Base-by-base conservation (phyloP, 2,329 filamentous ascomycete species). In the Xylogone sp. region DNA sequence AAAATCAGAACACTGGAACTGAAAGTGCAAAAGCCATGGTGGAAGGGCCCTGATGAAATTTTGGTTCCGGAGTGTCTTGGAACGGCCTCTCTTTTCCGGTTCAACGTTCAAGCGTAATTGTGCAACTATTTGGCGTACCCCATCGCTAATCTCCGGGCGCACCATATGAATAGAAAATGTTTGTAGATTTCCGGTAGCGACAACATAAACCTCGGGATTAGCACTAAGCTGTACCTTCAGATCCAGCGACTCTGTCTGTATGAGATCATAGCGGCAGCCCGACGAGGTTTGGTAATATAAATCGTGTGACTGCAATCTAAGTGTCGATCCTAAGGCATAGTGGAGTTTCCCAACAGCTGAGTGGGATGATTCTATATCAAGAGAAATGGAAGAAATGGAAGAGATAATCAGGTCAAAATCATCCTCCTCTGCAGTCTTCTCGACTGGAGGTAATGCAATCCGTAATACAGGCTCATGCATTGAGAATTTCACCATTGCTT, bases 381-480 rank as follows among this genome's bases (percentile, higher is more conserved):
- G 73, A 0, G 93, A 96, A 34, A 97, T 83, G 0, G 93, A 96
- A 0, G 95, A 97, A 10, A 96, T 90, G 2, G 91, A 94, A 1
- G 90, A 96, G 45, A 99, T 96, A 43, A 99, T 87, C 24, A 99
- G 78, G 65, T 99, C 94, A 59, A 94, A 97, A 58, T 97, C 92
- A 54, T 91, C 89, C 0, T 83, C 78, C 21, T 84, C 81, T 42
- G 77, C 73, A 2, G 73, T 74, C 50, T 79, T 77, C 54, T 87
- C 82, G 56, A 94, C 82, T 0, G 93, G 86, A 4, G 92, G 92
- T 3, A 99, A 75, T 7, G 92, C 84, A 57, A 99, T 92, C 60
- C 95, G 85, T 56, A 97, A 68, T 16, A 99, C 95, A 1, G 94
- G 94, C 66, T 99, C 94, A 64, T 99, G 94, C 71, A 99, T 88